Base-by-base conservation (phyloP, 306 rosid species). In the Argentina anserina region DNA sequence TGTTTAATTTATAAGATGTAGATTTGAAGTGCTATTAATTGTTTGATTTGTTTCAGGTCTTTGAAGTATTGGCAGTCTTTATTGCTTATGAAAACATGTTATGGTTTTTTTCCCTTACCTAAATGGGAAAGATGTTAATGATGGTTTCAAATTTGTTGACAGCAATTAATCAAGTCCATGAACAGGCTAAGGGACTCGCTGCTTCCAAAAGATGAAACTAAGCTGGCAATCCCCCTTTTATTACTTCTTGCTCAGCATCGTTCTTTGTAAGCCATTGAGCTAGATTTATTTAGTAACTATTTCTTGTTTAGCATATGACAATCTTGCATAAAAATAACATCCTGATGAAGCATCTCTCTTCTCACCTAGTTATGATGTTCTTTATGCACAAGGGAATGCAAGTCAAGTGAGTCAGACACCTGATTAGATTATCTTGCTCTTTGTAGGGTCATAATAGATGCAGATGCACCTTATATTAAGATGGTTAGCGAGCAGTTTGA, bases 401-500 rank as follows among this genome's bases (percentile, higher is more conserved):
- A 46, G 12, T 28, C 72, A 67, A 45, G 39, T 36, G 31, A 42
- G 41, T 53, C 33, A 1, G 39, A 47, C 67, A 5, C 33, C 20
- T 11, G 47, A 49, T 58, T 13, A 41, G 11, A 63, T 79, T 52
- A 31, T 59, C 56, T 34, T 77, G 46, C 75, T 66, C 69, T 76
- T 66, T 87, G 84, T 92, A 94, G 99, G 82, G 97, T 90, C 81
- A 94, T 94, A 70, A 80, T 83, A 68, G 82, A 84, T 81, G 91
- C 99, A 46, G 88, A 86, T 83, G 99, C 97, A 12, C 97, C 97
- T 31, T 94, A 94, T 72, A 94, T 94, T 74, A 94, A 91, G 89
- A 91, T 94, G 99, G 89, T 94, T 59, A 71, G 99, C 0, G 99
- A 94, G 81, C 99, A 94, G 78, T 94, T 94, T 71, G 99, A 94